These are phyloP conservation scores for Tephrocybe sp. DNA, from an alignment of 768 basidiomycete genomes.

Conservation along the genomic window DNA sequence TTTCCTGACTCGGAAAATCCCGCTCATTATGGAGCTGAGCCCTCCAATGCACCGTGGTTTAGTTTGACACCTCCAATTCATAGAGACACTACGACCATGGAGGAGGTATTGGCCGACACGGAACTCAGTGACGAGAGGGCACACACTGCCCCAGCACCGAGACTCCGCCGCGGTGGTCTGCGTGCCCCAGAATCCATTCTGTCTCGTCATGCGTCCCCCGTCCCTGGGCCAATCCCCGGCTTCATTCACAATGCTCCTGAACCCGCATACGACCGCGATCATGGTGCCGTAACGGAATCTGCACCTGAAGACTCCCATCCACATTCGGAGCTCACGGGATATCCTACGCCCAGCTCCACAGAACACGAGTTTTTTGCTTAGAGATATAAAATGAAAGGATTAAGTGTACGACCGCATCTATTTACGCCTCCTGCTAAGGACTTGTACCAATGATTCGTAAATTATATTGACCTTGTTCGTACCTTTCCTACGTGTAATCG, in stretches of 20 bases:
- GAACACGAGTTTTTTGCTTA: slow-evolving; percentile 42
- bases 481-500: slow-evolving; percentile 3
- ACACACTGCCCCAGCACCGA: slow-evolving; percentile 36
- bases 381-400: slow-evolving; percentile 5
- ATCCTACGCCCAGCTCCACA: slow-evolving; percentile 50
- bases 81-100: slow-evolving; percentile 12
- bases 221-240: slow-evolving; percentile 18
- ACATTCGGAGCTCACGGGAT: slow-evolving; percentile 33
- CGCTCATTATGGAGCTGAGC: slow-evolving; percentile 17
- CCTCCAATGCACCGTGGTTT: slow-evolving; percentile 24
- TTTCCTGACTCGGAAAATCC: slow-evolving; percentile 10
- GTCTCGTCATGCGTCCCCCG: slow-evolving; percentile 44
- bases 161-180: slow-evolving; percentile 67
- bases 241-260: slow-evolving; percentile 12
- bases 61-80: slow-evolving; percentile 23
- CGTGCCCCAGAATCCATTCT: slow-evolving; percentile 64
- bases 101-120: slow-evolving; percentile 19
- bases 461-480: slow-evolving; percentile 9
- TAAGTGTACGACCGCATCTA: slow-evolving; percentile 12
- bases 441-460: slow-evolving; percentile 8
- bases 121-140: slow-evolving; percentile 34
- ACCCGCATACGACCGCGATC: neutral
- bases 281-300: neutral
- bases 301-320: slow-evolving; percentile 9
- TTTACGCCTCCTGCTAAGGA: slow-evolving; percentile 14